Conservation (phyloP, 2,329 filamentous ascomycete species). For the Penicillium decumbens region DNA sequence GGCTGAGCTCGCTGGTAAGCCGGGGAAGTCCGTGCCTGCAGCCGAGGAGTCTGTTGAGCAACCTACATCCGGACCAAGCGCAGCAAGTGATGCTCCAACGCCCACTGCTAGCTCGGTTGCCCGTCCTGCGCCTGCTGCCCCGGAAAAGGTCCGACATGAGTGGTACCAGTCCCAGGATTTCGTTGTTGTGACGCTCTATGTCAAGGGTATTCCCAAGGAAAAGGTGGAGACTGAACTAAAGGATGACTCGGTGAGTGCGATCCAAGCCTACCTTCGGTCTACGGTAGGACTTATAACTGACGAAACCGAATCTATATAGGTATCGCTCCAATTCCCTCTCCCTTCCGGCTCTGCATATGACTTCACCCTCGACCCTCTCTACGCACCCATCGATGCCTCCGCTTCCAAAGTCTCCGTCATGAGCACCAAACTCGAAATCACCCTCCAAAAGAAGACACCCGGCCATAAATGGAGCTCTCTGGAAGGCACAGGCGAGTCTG, state of each 20-base stretch:
- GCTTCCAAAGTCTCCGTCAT: slow-evolving; percentile 62
- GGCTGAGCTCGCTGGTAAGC: slow-evolving; percentile 30
- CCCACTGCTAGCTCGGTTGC: background rate
- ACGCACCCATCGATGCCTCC: slow-evolving; percentile 57
- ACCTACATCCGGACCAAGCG: background rate
- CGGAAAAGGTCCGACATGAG: slow-evolving; percentile 61
- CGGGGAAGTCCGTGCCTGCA: slow-evolving; percentile 17
- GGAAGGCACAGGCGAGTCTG: slow-evolving; percentile 42
- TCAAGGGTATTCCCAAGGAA: slow-evolving; percentile 59
- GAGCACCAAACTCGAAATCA: slow-evolving; percentile 74
- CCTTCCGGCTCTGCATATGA: slow-evolving; percentile 52
- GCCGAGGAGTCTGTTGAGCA: background rate
- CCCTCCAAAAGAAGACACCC: slow-evolving; percentile 60
- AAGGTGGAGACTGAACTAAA: slow-evolving; percentile 52
- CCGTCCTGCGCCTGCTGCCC: slow-evolving; percentile 23
- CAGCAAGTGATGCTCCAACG: background rate
- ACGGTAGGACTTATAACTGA: background rate
- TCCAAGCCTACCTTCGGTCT: too few relatives aligned
- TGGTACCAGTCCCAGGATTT: slow-evolving; percentile 63
- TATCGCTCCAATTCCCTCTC: slow-evolving; percentile 58
- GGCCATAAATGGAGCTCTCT: slow-evolving; percentile 65
- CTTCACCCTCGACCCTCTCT: slow-evolving; percentile 63
- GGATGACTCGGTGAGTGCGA: slow-evolving; percentile 40
- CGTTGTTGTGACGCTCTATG: slow-evolving; percentile 61
- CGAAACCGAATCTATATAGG: slow-evolving; percentile 24